Evolutionary conservation across 306 rosid species (phyloP).

Genomic region (Dicorynia guianensis): DNA sequence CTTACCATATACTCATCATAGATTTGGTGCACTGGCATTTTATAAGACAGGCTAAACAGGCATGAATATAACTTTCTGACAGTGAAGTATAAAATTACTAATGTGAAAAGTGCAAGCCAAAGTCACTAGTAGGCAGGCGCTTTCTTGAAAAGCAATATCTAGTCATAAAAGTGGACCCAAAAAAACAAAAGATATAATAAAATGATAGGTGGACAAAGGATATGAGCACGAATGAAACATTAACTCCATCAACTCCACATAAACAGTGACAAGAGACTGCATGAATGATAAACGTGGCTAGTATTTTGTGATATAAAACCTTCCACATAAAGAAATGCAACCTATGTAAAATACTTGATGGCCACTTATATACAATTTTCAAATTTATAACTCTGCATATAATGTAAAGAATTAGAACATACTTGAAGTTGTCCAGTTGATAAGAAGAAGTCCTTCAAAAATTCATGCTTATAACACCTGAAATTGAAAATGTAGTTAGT

Average conservation of each 20-base stretch:
- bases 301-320: neutral
- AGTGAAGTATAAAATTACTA: conserved; percentile 3
- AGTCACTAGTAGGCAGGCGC: neutral
- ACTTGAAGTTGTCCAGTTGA: conserved; percentile 96
- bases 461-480: conserved; percentile 94
- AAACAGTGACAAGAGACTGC: conserved; percentile 10
- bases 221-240: conserved; percentile 13
- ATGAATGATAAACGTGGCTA: neutral
- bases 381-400: conserved; percentile 33
- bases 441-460: conserved; percentile 91
- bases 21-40: conserved; percentile 25
- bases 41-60: conserved; percentile 20
- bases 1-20: conserved; percentile 15
- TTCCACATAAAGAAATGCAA: conserved; percentile 16
- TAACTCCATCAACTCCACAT: conserved; percentile 31
- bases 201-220: conserved; percentile 10
- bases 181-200: neutral
- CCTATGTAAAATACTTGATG: conserved; percentile 4
- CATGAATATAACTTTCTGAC: conserved; percentile 23
- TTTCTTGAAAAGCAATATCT: neutral
- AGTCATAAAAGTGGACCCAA: neutral
- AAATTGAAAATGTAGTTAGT: conserved; percentile 48
- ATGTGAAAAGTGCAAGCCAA: conserved; percentile 27
- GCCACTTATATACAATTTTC: conserved; percentile 15
- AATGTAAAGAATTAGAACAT: conserved; percentile 46